Conservation (phyloP, 2,329 filamentous ascomycete genomes). For the Colletotrichum navitas region DNA sequence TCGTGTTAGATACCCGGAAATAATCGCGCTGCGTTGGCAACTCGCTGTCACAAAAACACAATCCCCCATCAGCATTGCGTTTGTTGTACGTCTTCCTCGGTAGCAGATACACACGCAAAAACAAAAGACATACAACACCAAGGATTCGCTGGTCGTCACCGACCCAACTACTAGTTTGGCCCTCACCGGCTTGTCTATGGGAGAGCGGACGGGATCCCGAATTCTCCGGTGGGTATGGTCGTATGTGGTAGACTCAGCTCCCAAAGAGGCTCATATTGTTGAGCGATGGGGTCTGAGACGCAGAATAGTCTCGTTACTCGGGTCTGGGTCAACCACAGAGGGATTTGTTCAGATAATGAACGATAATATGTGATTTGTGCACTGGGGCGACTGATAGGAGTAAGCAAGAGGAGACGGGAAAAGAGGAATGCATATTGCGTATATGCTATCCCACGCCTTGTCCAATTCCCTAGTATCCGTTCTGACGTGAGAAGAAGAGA, state of each 20-base stretch:
- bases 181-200: slow-evolving; percentile 3
- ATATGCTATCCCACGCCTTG: too few relatives aligned
- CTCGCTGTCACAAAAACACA: neutral
- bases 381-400: too few relatives aligned
- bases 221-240: neutral
- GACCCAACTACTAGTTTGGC: slow-evolving; percentile 3
- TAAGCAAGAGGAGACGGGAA: too few relatives aligned
- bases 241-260: neutral
- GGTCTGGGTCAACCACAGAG: neutral
- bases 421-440: too few relatives aligned
- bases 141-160: slow-evolving; percentile 1
- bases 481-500: neutral
- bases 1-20: neutral
- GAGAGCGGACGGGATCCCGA: slow-evolving; percentile 3
- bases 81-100: neutral
- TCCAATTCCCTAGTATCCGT: too few relatives aligned
- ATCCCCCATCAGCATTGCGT: neutral
- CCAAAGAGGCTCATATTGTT: neutral
- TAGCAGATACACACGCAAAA: neutral
- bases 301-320: neutral
- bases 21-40: neutral
- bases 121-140: neutral
- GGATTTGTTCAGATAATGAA: neutral
- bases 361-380: neutral
- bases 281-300: neutral